Percentiles rank a stretch among this genome's conserved stretches.
These are phyloP conservation scores for Anthostomella pinea DNA, from an alignment of 2,329 filamentous ascomycete species.

Conservation along the genomic window DNA sequence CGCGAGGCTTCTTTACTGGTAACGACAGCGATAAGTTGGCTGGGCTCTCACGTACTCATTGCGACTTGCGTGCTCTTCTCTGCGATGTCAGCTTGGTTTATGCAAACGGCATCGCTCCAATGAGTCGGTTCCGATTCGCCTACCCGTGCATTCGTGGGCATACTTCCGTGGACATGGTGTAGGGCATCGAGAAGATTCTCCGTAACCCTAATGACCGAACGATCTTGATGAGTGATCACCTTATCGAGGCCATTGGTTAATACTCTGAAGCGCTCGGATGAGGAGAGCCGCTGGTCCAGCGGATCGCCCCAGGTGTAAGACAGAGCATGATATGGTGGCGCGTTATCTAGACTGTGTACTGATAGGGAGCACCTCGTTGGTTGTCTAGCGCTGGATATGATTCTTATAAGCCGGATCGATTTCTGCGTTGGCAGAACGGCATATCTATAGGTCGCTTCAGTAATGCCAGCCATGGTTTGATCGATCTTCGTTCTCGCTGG, in stretches of 20 bases:
- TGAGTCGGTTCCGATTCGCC: background rate
- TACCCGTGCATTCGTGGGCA: background rate
- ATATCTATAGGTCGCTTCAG: too few species aligned
- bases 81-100: background rate
- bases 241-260: conserved; percentile 2
- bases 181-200: conserved; percentile 7
- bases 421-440: background rate
- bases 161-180: background rate
- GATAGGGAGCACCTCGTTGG: background rate
- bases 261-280: background rate
- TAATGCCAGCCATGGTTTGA: too few species aligned
- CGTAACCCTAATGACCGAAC: background rate
- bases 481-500: too few species aligned
- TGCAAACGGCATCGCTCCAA: conserved; percentile 1
- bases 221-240: conserved; percentile 1
- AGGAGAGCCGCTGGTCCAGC: conserved; percentile 6
- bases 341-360: background rate
- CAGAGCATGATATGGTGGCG: conserved; percentile 1
- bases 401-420: background rate
- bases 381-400: too few species aligned
- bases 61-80: conserved; percentile 2
- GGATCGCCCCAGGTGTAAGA: conserved; percentile 11
- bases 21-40: too few species aligned
- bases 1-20: too few species aligned
- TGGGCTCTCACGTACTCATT: too few species aligned